Evolutionary conservation across 768 basidiomycete species (phyloP).

Genomic region (Tylopilus rubrobrunneus): DNA sequence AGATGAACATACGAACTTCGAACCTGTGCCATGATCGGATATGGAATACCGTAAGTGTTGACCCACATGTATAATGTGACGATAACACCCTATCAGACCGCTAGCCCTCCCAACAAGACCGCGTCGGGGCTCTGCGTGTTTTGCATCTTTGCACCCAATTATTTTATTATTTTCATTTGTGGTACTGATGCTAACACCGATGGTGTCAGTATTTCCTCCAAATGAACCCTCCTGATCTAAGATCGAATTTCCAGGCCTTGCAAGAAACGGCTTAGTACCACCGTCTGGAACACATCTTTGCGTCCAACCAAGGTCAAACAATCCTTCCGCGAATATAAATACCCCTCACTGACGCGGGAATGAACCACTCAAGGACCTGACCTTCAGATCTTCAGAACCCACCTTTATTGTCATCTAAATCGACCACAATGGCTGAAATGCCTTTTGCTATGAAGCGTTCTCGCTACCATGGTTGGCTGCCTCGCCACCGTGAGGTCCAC

Average conservation of each 20-base stretch:
- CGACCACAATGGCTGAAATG: neutral
- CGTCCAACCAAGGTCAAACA: neutral
- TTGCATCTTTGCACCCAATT: neutral
- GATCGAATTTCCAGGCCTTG: neutral
- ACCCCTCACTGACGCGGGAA: neutral
- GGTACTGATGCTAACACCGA: too few relatives aligned
- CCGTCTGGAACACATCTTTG: too few relatives aligned
- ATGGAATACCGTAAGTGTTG: too few relatives aligned
- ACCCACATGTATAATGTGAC: too few relatives aligned
- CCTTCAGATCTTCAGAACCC: neutral
- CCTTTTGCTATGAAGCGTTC: neutral
- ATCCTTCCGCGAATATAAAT: neutral
- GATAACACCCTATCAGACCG: neutral
- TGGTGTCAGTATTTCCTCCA: too few relatives aligned
- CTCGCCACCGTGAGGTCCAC: neutral
- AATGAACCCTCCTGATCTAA: too few relatives aligned
- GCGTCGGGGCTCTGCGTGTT: neutral
- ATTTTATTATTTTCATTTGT: too few relatives aligned
- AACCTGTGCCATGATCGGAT: neutral
- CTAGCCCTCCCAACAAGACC: neutral
- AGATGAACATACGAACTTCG: neutral
- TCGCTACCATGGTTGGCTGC: conserved; percentile 3
- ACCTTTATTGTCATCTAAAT: neutral
- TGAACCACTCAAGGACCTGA: neutral
- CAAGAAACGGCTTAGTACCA: neutral